A percentile compares a stretch with the other conserved stretches of the same genome.
These are phyloP conservation scores for Cymbopogon citratus DNA, from an alignment of 176 grass and related monocot genomes.

Conservation along the genomic window DNA sequence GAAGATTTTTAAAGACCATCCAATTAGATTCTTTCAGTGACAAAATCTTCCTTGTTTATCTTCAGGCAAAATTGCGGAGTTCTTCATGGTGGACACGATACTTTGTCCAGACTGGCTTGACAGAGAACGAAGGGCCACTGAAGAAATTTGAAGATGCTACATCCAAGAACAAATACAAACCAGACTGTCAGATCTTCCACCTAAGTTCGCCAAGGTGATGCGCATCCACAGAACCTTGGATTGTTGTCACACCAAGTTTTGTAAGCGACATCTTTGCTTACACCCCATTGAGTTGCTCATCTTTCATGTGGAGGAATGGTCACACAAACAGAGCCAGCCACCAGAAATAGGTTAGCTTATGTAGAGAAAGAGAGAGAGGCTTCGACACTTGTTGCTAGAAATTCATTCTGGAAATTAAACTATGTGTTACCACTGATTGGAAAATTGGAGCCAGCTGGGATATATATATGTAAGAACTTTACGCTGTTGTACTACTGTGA, in stretches of 20 bases:
- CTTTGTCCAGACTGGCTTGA: slow-evolving; percentile 85
- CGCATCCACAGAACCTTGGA: slow-evolving; percentile 22
- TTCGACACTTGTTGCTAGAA: slow-evolving; percentile 37
- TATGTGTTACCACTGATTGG: slow-evolving; percentile 1
- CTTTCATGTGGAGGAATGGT: slow-evolving; percentile 15
- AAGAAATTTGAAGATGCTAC: slow-evolving; percentile 87
- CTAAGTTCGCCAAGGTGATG: slow-evolving; percentile 35
- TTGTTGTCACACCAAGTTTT: slow-evolving; percentile 11
- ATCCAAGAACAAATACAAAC: slow-evolving; percentile 57
- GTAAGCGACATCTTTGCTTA: slow-evolving; percentile 32
- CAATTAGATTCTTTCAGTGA: not conserved
- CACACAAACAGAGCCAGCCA: slow-evolving; percentile 1
- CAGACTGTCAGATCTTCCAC: slow-evolving; percentile 89
- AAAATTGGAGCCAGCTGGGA: not conserved
- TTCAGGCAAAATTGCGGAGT: slow-evolving; percentile 84
- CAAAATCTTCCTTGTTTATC: not conserved
- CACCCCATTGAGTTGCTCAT: not conserved
- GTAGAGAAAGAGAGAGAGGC: slow-evolving; percentile 29
- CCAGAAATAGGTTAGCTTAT: slow-evolving; percentile 27
- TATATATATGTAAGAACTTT: slow-evolving; percentile 24
- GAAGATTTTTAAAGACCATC: not conserved
- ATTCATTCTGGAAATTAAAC: slow-evolving; percentile 35
- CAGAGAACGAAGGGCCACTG: slow-evolving; percentile 69
- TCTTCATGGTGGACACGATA: slow-evolving; percentile 94
- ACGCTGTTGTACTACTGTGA: slow-evolving; percentile 33